These are phyloP conservation scores for Orobanche coerulescens DNA, from an alignment of 257 asterid genomes.

Conservation along the genomic window DNA sequence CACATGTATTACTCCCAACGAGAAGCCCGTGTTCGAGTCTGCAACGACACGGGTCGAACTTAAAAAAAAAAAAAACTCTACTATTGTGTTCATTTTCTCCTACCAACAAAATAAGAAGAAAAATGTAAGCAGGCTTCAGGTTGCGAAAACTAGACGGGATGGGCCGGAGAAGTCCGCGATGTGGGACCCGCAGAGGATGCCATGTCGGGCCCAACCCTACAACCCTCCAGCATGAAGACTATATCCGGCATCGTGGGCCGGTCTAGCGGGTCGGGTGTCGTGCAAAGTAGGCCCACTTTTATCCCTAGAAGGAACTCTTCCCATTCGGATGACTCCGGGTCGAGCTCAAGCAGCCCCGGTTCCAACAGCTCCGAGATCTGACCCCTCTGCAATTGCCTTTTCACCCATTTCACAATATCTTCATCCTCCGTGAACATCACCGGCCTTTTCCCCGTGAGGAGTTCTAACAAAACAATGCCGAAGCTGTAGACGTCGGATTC, in stretches of 20 bases:
- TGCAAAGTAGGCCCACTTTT: constrained; percentile 71
- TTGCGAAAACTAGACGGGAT: constrained; percentile 16
- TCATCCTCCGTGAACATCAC: constrained; percentile 63
- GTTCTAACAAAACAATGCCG: constrained; percentile 59
- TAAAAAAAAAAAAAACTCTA: not conserved
- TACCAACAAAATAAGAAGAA: constrained; percentile 2
- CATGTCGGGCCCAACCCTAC: constrained; percentile 61
- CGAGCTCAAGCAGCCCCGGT: constrained; percentile 66
- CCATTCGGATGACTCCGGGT: constrained; percentile 81
- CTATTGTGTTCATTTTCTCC: not conserved
- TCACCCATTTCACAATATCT: constrained; percentile 72
- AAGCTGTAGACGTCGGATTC: constrained; percentile 65
- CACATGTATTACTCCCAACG: too few species aligned
- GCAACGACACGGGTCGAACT: too few species aligned
- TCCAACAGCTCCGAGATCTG: constrained; percentile 63
- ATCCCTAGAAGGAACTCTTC: constrained; percentile 74
- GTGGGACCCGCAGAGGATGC: constrained; percentile 61
- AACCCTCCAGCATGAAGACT: constrained; percentile 75
- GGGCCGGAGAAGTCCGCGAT: constrained; percentile 53
- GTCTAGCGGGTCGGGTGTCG: constrained; percentile 55
- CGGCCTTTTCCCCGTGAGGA: constrained; percentile 63
- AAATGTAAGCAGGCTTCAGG: constrained; percentile 19
- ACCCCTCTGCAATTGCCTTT: constrained; percentile 58
- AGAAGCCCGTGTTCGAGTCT: too few species aligned
- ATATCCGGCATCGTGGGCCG: constrained; percentile 69